Evolutionary conservation across 192 early-diverging fungal species (phyloP).

Genomic region (Backusella liffmaniae): DNA sequence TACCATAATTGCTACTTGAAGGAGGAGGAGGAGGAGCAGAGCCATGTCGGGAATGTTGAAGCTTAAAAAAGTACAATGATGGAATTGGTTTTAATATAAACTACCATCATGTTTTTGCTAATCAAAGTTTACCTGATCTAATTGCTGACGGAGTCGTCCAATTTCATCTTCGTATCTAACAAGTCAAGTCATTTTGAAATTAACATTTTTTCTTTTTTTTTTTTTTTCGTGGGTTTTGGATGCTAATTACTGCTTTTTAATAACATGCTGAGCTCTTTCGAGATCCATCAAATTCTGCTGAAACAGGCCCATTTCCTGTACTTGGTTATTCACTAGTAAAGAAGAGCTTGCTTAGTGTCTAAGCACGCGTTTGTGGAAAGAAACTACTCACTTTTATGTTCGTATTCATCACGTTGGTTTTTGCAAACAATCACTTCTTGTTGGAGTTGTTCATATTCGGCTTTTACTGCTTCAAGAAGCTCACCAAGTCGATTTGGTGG

Average conservation of each 20-base stretch:
- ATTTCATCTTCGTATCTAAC: conserved; percentile 82
- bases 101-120: background rate
- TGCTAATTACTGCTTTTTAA: conserved; percentile 69
- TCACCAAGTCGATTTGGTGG: conserved; percentile 67
- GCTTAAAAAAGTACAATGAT: background rate
- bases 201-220: background rate
- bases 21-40: background rate
- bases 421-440: conserved; percentile 75
- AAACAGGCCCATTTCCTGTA: conserved; percentile 75
- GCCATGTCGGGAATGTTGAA: conserved; percentile 28
- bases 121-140: conserved; percentile 54
- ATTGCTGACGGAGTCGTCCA: conserved; percentile 72
- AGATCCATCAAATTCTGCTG: conserved; percentile 79
- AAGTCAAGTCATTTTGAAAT: background rate
- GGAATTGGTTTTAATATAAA: background rate
- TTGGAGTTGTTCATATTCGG: conserved; percentile 74
- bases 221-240: too few species aligned
- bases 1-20: background rate
- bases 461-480: conserved; percentile 76
- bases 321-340: conserved; percentile 65
- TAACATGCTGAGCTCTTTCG: conserved; percentile 74
- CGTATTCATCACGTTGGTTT: conserved; percentile 82
- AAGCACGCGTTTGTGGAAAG: background rate
- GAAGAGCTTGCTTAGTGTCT: conserved; percentile 1
- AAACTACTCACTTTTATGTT: conserved; percentile 72